A percentile compares a stretch with the other conserved stretches of the same genome.
phyloP scores from a whole-genome alignment of 2,329 filamentous ascomycete species.

The Tolypocladium amazonense region DNA sequence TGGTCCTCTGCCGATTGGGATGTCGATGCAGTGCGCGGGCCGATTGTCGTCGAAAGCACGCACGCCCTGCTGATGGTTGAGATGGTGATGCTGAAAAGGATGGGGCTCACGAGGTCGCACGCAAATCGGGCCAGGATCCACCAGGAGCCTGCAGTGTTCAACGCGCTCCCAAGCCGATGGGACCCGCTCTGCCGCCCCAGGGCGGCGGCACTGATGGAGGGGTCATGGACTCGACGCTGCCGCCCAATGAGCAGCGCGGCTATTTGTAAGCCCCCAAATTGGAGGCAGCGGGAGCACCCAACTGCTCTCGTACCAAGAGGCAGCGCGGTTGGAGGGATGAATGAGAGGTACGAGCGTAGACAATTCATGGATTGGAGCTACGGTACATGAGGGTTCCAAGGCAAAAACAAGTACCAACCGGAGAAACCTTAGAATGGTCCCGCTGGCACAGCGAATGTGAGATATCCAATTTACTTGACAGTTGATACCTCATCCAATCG shows the following conservation, averaged over 20 bases:
- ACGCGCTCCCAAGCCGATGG: background rate
- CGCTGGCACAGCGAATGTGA: background rate
- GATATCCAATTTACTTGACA: background rate
- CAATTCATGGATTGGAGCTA: too few species aligned
- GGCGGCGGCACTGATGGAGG: background rate
- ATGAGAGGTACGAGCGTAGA: too few species aligned
- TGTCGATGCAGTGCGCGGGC: background rate
- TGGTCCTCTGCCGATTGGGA: background rate
- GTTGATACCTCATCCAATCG: background rate
- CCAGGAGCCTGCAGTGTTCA: background rate
- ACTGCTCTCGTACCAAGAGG: too few species aligned
- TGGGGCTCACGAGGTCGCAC: background rate
- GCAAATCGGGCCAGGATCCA: background rate
- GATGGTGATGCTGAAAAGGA: background rate
- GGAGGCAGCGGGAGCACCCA: background rate
- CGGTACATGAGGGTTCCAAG: too few species aligned
- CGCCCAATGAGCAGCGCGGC: background rate
- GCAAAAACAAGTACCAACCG: too few species aligned
- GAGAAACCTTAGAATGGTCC: background rate
- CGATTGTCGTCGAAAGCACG: background rate
- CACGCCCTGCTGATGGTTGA: background rate
- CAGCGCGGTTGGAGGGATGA: too few species aligned
- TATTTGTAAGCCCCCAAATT: background rate
- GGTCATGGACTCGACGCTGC: background rate
- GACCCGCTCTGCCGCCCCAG: background rate